These are phyloP conservation scores for Mrakia blollopis DNA, from an alignment of 768 basidiomycete genomes.

Conservation along the genomic window DNA sequence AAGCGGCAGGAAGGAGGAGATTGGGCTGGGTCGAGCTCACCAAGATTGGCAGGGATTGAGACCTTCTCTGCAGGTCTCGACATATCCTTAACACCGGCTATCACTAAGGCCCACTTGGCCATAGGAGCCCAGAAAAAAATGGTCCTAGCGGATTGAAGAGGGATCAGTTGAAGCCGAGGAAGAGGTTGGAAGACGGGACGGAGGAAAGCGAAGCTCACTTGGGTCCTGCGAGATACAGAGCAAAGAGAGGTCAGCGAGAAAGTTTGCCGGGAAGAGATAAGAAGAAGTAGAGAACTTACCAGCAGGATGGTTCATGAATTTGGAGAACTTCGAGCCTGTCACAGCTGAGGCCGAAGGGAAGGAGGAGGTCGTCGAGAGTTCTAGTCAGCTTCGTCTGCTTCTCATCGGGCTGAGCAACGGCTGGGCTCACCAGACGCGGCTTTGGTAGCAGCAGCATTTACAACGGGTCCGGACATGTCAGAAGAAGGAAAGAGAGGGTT, in stretches of 20 bases:
- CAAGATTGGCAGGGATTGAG: slow-evolving; percentile 84
- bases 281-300: slow-evolving; percentile 49
- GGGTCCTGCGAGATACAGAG: slow-evolving; percentile 35
- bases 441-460: neutral
- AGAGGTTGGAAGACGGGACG: neutral
- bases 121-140: slow-evolving; percentile 90
- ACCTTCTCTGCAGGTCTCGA: slow-evolving; percentile 87
- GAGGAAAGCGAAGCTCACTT: slow-evolving; percentile 37
- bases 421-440: neutral
- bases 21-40: slow-evolving; percentile 57
- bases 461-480: slow-evolving; percentile 11
- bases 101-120: slow-evolving; percentile 49
- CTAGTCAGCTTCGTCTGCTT: neutral
- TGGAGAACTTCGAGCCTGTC: slow-evolving; percentile 66
- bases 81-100: slow-evolving; percentile 62
- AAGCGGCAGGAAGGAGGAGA: neutral
- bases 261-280: neutral
- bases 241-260: neutral
- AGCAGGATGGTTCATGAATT: slow-evolving; percentile 91
- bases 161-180: neutral
- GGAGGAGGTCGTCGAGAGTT: neutral
- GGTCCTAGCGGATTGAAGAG: slow-evolving; percentile 38
- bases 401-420: neutral
- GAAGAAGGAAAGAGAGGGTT: neutral
- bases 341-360: slow-evolving; percentile 47